These are phyloP conservation scores for Russula sp. DNA, from an alignment of 768 basidiomycete species.

Conservation along the genomic window DNA sequence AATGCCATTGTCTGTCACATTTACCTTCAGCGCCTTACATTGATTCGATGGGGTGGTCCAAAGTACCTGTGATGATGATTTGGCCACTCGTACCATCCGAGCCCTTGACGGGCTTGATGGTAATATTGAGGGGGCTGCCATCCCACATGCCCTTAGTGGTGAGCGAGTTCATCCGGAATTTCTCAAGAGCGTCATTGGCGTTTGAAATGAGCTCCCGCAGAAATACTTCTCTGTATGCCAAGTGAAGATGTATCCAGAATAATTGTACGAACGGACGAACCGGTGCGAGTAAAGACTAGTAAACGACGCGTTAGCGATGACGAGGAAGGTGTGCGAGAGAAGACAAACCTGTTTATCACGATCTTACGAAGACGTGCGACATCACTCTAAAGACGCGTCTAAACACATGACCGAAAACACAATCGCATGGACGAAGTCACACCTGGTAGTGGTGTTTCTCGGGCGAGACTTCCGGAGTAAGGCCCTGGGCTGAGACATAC, in stretches of 20 bases:
- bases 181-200: slow-evolving; percentile 96
- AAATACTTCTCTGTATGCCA: slow-evolving; percentile 62
- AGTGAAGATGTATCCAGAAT: not conserved
- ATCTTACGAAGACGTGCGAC: slow-evolving; percentile 90
- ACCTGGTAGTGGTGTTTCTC: slow-evolving; percentile 71
- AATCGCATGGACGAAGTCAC: slow-evolving; percentile 22
- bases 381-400: slow-evolving; percentile 63
- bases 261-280: slow-evolving; percentile 40
- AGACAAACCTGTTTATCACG: slow-evolving; percentile 75
- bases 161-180: slow-evolving; percentile 80
- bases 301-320: slow-evolving; percentile 28
- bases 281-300: slow-evolving; percentile 78
- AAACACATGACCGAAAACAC: not conserved
- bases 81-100: slow-evolving; percentile 67
- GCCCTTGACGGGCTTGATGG: slow-evolving; percentile 71
- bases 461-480: slow-evolving; percentile 37
- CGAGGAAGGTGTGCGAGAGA: not conserved
- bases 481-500: slow-evolving; percentile 47
- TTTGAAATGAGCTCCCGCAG: slow-evolving; percentile 90
- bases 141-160: slow-evolving; percentile 72
- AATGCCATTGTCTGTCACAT: slow-evolving; percentile 81
- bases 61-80: slow-evolving; percentile 69
- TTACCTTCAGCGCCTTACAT: not conserved
- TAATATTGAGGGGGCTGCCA: slow-evolving; percentile 79
- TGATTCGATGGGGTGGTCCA: slow-evolving; percentile 4